These are phyloP conservation scores for Kazachstania martiniae DNA, from an alignment of 805 yeast species.

Conservation along the genomic window DNA sequence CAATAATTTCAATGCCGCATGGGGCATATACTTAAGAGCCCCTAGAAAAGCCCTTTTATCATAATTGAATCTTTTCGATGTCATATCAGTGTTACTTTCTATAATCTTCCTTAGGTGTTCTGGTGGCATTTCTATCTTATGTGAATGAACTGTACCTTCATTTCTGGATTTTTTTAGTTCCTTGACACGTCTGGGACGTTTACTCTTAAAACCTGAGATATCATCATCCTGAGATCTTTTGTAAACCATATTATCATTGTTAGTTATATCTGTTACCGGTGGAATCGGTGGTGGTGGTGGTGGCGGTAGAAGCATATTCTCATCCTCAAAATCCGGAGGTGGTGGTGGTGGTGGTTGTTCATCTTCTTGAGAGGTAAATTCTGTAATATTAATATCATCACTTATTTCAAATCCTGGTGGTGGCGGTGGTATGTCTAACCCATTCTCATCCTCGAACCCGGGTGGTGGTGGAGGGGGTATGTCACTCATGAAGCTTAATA, in stretches of 20 bases:
- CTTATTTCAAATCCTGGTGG: constrained; percentile 14
- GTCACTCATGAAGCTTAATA: too few species aligned
- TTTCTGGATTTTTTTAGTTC: constrained; percentile 27
- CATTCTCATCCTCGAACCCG: constrained; percentile 1
- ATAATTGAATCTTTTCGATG: constrained; percentile 63
- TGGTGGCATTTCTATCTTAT: constrained; percentile 80
- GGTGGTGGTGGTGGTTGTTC: constrained; percentile 14
- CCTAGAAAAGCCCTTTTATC: constrained; percentile 86
- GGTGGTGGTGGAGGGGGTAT: constrained; percentile 26
- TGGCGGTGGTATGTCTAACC: constrained; percentile 21
- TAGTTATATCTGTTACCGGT: neutral
- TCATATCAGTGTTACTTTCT: constrained; percentile 74
- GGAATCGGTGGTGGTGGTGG: constrained; percentile 9
- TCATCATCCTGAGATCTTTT: too few species aligned
- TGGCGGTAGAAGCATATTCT: constrained; percentile 1
- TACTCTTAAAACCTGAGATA: too few species aligned
- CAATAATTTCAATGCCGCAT: constrained; percentile 75
- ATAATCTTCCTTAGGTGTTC: constrained; percentile 83
- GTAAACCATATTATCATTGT: too few species aligned
- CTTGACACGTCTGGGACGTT: constrained; percentile 11
- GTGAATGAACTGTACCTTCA: constrained; percentile 41
- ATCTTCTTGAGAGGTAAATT: constrained; percentile 1
- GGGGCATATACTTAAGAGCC: constrained; percentile 90
- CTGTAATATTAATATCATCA: too few species aligned
- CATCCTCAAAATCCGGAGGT: constrained; percentile 14